Conservation (phyloP, 192 early-diverging fungal species). For the Spizellomyces sp. region DNA sequence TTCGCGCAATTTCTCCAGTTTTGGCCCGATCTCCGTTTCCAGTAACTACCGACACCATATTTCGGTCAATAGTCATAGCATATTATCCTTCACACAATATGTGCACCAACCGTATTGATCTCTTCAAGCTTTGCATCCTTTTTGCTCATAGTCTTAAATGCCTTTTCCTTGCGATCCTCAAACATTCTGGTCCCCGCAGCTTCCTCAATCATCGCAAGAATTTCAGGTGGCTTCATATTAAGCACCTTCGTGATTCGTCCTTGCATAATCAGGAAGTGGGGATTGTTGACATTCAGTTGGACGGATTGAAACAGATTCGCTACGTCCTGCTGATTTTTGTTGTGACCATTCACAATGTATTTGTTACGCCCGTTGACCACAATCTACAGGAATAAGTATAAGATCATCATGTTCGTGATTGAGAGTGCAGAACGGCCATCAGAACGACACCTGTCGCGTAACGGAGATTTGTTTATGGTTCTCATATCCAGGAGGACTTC, state of each 20-base stretch:
- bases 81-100: background rate
- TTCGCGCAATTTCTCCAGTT: conserved; percentile 83
- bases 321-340: conserved; percentile 85
- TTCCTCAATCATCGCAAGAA: conserved; percentile 98
- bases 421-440: background rate
- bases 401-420: background rate
- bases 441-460: conserved; percentile 84
- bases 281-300: conserved; percentile 98
- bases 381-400: conserved; percentile 45
- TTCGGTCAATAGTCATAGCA: conserved; percentile 2
- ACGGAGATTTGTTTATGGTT: conserved; percentile 84
- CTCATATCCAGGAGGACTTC: conserved; percentile 87
- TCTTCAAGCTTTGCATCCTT: conserved; percentile 96
- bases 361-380: conserved; percentile 93
- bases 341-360: conserved; percentile 94
- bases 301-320: conserved; percentile 95
- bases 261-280: conserved; percentile 99
- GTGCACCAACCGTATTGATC: conserved; percentile 53
- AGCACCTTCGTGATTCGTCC: conserved; percentile 98
- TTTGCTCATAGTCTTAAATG: conserved; percentile 88
- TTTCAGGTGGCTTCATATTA: conserved; percentile 98
- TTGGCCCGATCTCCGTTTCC: conserved; percentile 87
- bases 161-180: conserved; percentile 97
- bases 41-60: conserved; percentile 60
- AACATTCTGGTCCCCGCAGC: conserved; percentile 99